Percentiles rank a stretch among this genome's conserved stretches.
These are phyloP conservation scores for Colletotrichum acutatum DNA, from an alignment of 2,329 filamentous ascomycete genomes.

Conservation along the genomic window DNA sequence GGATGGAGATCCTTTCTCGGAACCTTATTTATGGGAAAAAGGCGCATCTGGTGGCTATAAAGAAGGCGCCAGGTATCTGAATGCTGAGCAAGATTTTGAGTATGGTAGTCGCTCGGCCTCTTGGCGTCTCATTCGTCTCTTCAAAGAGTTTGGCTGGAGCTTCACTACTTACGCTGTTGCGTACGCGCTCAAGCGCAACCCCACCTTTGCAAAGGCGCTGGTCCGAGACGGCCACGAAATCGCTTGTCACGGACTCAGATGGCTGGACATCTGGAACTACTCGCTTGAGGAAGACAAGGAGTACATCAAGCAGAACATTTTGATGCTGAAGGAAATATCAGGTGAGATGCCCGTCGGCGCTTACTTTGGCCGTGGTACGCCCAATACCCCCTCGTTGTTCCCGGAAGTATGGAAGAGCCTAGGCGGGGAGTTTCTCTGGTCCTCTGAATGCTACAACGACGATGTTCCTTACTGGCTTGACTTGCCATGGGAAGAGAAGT, in stretches of 20 bases:
- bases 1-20: conserved; percentile 40
- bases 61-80: conserved; percentile 37
- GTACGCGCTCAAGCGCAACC: conserved; percentile 52
- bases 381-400: conserved; percentile 40
- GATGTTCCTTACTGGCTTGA: conserved; percentile 44
- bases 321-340: conserved; percentile 45
- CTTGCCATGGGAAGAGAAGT: conserved; percentile 41
- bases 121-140: conserved; percentile 53
- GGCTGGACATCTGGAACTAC: conserved; percentile 55
- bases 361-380: conserved; percentile 48
- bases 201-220: conserved; percentile 50
- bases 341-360: conserved; percentile 47
- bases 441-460: conserved; percentile 44
- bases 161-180: conserved; percentile 55
- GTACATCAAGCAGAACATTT: conserved; percentile 50
- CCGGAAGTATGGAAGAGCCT: conserved; percentile 43
- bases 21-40: conserved; percentile 41
- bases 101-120: conserved; percentile 41
- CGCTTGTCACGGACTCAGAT: conserved; percentile 52
- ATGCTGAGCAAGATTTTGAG: conserved; percentile 41
- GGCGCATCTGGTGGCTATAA: conserved; percentile 39
- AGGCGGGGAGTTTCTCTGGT: conserved; percentile 42
- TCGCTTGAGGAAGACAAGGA: conserved; percentile 48
- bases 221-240: conserved; percentile 54
- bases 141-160: conserved; percentile 53